Conservation (phyloP, 345 rosid genomes). For the Viola odorata region DNA sequence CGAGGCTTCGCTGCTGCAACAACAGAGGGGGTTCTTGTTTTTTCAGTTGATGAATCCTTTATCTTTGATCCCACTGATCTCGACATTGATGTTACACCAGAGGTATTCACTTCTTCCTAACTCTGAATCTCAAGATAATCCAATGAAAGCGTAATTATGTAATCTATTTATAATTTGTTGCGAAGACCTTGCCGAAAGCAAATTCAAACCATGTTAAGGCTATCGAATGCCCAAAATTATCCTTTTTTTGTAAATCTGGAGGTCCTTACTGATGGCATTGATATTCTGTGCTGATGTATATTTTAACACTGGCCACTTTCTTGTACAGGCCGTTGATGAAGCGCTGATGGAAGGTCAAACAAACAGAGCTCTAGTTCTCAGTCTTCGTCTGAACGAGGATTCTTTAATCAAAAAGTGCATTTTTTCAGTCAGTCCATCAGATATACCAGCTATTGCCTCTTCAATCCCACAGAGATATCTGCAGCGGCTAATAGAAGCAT, state of each 20-base stretch:
- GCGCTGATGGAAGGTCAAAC: constrained; percentile 59
- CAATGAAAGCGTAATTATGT: too few species aligned
- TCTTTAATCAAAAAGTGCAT: constrained; percentile 64
- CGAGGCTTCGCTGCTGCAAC: constrained; percentile 89
- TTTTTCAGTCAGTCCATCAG: constrained; percentile 62
- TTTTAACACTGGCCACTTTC: background rate
- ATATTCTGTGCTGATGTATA: background rate
- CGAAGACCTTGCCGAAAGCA: background rate
- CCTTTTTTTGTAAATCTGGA: background rate
- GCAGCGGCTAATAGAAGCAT: constrained; percentile 76
- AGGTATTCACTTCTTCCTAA: constrained; percentile 37
- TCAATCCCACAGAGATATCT: constrained; percentile 60
- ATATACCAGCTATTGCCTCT: constrained; percentile 64
- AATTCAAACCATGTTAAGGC: constrained; percentile 1
- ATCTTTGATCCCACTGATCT: constrained; percentile 97
- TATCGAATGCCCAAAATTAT: background rate
- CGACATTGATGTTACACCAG: constrained; percentile 93
- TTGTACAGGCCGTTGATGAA: constrained; percentile 66
- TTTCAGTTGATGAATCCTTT: constrained; percentile 81
- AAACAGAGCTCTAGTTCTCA: constrained; percentile 67
- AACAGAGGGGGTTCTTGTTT: constrained; percentile 92
- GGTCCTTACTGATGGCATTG: constrained; percentile 1
- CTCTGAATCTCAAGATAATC: too few species aligned
- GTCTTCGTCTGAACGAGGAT: constrained; percentile 93
- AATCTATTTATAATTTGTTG: background rate